These are phyloP conservation scores for Chaetomiaceae sp. DNA, from an alignment of 2,329 filamentous ascomycete species.

Conservation along the genomic window DNA sequence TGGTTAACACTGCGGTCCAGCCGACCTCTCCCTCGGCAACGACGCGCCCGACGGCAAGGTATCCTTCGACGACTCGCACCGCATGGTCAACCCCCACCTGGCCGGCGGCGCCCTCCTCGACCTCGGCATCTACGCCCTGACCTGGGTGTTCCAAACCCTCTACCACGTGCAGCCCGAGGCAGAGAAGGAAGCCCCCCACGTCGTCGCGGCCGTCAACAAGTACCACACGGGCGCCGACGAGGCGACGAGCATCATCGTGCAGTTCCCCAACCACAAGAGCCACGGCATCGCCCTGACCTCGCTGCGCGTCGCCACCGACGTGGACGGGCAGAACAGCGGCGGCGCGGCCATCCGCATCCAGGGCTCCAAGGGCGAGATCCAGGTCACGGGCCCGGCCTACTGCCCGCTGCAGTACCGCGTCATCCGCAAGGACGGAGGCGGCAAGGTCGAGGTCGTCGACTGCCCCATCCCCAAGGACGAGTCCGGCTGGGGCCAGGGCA, in stretches of 20 bases:
- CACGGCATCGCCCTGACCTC: slow-evolving; percentile 69
- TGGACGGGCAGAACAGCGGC: slow-evolving; percentile 55
- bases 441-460: slow-evolving; percentile 47
- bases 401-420: slow-evolving; percentile 62
- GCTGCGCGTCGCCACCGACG: slow-evolving; percentile 58
- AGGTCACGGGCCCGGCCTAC: slow-evolving; percentile 69
- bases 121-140: slow-evolving; percentile 82
- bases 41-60: slow-evolving; percentile 53
- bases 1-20: slow-evolving; percentile 29
- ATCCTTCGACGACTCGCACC: slow-evolving; percentile 57
- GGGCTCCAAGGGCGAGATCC: slow-evolving; percentile 76
- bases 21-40: slow-evolving; percentile 58
- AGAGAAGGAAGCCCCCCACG: slow-evolving; percentile 62
- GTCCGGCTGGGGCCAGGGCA: slow-evolving; percentile 65
- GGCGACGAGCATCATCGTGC: slow-evolving; percentile 70
- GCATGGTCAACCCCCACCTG: slow-evolving; percentile 78
- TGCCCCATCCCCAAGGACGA: slow-evolving; percentile 51
- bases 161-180: slow-evolving; percentile 72
- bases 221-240: slow-evolving; percentile 74
- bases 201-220: slow-evolving; percentile 66
- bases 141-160: slow-evolving; percentile 85
- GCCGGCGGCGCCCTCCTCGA: slow-evolving; percentile 81
- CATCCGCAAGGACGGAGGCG: slow-evolving; percentile 49
- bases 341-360: slow-evolving; percentile 73
- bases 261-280: slow-evolving; percentile 64